Base-by-base conservation (phyloP, 1,284 basidiomycete species). In the Salmacisia buchloeana region DNA sequence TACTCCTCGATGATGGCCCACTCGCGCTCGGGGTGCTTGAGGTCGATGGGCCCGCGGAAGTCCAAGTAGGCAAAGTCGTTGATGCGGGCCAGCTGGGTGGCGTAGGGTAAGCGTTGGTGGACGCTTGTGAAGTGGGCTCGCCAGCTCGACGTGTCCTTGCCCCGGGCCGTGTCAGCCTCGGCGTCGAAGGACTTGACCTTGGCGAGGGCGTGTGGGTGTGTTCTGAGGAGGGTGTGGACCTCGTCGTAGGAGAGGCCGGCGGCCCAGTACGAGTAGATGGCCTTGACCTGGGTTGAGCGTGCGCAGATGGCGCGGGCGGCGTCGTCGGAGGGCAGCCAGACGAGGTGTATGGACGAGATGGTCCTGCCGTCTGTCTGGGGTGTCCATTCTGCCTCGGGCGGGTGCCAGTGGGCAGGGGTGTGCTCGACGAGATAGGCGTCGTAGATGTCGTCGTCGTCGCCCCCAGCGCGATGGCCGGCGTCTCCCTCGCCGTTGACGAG, bases 1-100 rank as follows among this genome's bases (percentile, higher is more conserved):
- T 92, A 97, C 82, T 98, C 96, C 83, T 98, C 94, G 67, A 90
- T 90, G 39, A 90, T 87, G 3, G 87, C 86, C 61, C 94, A 83
- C 29, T 86, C 85, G 35, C 94, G 85, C 38, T 93, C 86, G 0
- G 96, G 90, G 35, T 84, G 84, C 68, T 88, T 88, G 85, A 98
- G 86, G 64, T 90, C 86, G 70, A 97, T 92, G 69, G 85, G 85
- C 4, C 94, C 94, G 65, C 84, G 78, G 66, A 94, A 87, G 25
- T 82, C 86, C 88, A 97, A 92, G 80, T 92, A 97, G 0, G 84
- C 82, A 79, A 97, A 96, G 69, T 84, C 84, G 73, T 94, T 87
- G 63, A 96, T 87, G 41, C 91, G 84, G 25, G 86, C 82, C 64
- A 54, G 31, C 29, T 25, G 23, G 12, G n/a, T 13, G 13, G 83